phyloP scores from a whole-genome alignment of 1,139 yeast genomes.

The Pichia terricola region DNA sequence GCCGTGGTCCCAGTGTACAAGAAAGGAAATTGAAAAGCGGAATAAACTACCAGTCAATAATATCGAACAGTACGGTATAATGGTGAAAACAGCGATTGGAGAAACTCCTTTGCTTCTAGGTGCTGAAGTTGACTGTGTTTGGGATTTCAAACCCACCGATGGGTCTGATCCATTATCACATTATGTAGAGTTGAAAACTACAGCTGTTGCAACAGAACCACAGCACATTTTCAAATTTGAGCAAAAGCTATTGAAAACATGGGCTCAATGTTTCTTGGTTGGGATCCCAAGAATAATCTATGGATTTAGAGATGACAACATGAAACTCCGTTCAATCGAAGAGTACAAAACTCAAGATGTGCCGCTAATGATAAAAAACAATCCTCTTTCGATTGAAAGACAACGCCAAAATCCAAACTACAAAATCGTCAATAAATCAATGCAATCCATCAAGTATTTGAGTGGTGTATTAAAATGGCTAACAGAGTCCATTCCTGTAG shows the following conservation, averaged over 20 bases:
- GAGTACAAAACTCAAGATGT: slow-evolving; percentile 69
- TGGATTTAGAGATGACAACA: slow-evolving; percentile 76
- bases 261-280: slow-evolving; percentile 90
- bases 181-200: slow-evolving; percentile 80
- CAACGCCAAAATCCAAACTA: slow-evolving; percentile 19
- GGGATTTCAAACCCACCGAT: slow-evolving; percentile 62
- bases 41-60: slow-evolving; percentile 45
- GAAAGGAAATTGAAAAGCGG: slow-evolving; percentile 61
- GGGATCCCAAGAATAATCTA: slow-evolving; percentile 73
- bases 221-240: slow-evolving; percentile 56
- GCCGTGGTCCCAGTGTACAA: slow-evolving; percentile 64
- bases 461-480: slow-evolving; percentile 82
- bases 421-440: slow-evolving; percentile 40
- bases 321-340: slow-evolving; percentile 58
- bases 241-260: slow-evolving; percentile 59
- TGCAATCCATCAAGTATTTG: slow-evolving; percentile 74
- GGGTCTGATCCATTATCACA: slow-evolving; percentile 48
- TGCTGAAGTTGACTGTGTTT: slow-evolving; percentile 87
- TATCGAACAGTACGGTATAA: slow-evolving; percentile 67
- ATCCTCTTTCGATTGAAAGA: slow-evolving; percentile 26
- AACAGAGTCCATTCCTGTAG: slow-evolving; percentile 42
- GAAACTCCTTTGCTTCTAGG: slow-evolving; percentile 59
- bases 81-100: slow-evolving; percentile 81
- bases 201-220: slow-evolving; percentile 42
- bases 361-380: slow-evolving; percentile 49